Evolutionary conservation across 2,329 filamentous ascomycete genomes (phyloP).

Genomic region (Penicillium decumbens): DNA sequence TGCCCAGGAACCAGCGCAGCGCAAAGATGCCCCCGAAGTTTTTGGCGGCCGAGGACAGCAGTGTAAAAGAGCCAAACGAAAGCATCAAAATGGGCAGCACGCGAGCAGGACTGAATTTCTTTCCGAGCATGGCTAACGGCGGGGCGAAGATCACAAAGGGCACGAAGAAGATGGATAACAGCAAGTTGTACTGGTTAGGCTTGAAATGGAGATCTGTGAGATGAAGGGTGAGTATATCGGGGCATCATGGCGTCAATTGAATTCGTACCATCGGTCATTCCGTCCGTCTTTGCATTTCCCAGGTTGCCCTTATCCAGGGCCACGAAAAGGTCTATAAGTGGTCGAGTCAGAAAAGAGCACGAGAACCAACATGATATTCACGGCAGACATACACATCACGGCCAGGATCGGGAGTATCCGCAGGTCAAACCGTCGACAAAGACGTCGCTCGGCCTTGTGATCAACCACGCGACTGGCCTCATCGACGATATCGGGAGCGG

Average conservation of each 20-base stretch:
- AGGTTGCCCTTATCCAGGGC: constrained; percentile 49
- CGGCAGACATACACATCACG: constrained; percentile 47
- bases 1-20: constrained; percentile 65
- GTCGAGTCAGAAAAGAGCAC: background rate
- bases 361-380: background rate
- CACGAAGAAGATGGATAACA: constrained; percentile 69
- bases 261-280: constrained; percentile 40
- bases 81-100: constrained; percentile 67
- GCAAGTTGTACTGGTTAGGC: constrained; percentile 62
- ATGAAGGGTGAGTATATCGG: background rate
- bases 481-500: constrained; percentile 18
- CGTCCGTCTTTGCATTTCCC: constrained; percentile 56
- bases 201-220: constrained; percentile 53
- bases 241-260: background rate
- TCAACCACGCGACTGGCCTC: constrained; percentile 39
- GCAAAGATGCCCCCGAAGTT: constrained; percentile 65
- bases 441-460: constrained; percentile 44
- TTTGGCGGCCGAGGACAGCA: constrained; percentile 53
- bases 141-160: constrained; percentile 68
- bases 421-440: constrained; percentile 52
- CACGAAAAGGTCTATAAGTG: constrained; percentile 50
- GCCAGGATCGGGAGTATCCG: constrained; percentile 54
- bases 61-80: constrained; percentile 60
- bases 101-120: constrained; percentile 60
- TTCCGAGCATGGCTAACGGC: constrained; percentile 62